A percentile compares a stretch with the other conserved stretches of the same genome.
phyloP scores from a whole-genome alignment of 108 stramenopile genomes.

The Pseudonitzschia multiseries region DNA sequence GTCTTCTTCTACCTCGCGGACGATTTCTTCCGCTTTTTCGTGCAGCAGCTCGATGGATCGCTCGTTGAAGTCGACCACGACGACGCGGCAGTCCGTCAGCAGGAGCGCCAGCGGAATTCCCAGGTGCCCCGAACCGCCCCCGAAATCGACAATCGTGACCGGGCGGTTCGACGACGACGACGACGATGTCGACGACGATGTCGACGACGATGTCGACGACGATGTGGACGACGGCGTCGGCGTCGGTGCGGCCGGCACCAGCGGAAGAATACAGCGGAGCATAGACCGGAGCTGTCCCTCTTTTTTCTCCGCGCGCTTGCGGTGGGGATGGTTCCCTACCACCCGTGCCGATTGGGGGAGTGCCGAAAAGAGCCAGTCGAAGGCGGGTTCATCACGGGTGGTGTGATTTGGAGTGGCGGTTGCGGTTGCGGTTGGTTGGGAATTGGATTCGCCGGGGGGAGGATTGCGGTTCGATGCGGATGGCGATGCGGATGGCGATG shows the following conservation, averaged over 20 bases:
- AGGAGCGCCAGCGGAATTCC: conserved; percentile 66
- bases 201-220: background rate
- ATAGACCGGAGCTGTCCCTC: conserved; percentile 63
- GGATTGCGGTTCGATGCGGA: no score
- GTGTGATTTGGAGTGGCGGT: no score
- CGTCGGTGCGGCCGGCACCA: conserved; percentile 31
- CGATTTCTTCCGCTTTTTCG: conserved; percentile 43
- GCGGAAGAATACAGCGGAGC: conserved; percentile 63
- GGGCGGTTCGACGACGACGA: background rate
- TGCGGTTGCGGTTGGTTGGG: no score
- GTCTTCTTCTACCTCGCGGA: conserved; percentile 1
- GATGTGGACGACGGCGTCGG: background rate
- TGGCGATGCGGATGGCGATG: no score
- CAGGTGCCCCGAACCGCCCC: conserved; percentile 72
- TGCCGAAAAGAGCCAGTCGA: conserved; percentile 40
- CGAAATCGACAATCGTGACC: conserved; percentile 74
- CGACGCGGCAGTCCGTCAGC: conserved; percentile 54
- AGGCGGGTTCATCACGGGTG: background rate
- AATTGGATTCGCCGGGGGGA: no score
- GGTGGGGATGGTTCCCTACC: conserved; percentile 36
- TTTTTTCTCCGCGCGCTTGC: conserved; percentile 56
- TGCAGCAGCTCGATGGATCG: conserved; percentile 56
- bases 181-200: background rate
- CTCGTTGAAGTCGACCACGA: conserved; percentile 67
- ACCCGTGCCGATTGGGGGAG: conserved; percentile 42